Evolutionary conservation across 2,329 filamentous ascomycete genomes (phyloP).

Genomic region (Dactylonectria macrodidyma): DNA sequence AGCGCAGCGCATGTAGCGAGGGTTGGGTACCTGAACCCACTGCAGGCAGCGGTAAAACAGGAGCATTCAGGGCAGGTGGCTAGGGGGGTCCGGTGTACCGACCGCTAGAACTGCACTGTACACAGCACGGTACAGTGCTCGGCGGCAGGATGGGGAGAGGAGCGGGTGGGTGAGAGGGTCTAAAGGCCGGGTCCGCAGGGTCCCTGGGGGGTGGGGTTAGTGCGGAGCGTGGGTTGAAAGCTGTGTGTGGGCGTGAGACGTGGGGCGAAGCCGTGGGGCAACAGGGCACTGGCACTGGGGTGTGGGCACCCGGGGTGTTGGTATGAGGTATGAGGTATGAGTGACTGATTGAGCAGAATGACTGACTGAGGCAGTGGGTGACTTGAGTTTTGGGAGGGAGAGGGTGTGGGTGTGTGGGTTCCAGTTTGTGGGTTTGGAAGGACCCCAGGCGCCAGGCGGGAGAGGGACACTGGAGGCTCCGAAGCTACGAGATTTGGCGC

Average conservation of each 20-base stretch:
- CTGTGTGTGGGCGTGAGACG: constrained; percentile 22
- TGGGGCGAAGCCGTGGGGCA: constrained; percentile 37
- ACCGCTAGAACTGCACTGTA: neutral
- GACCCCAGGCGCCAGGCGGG: constrained; percentile 37
- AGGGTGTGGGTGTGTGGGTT: constrained; percentile 32
- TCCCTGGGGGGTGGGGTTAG: constrained; percentile 25
- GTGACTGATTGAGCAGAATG: constrained; percentile 14
- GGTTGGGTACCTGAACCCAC: constrained; percentile 43
- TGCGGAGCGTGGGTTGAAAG: constrained; percentile 25
- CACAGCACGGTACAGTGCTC: constrained; percentile 28
- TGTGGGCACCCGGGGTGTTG: constrained; percentile 7
- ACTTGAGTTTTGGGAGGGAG: constrained; percentile 29
- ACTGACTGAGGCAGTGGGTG: constrained; percentile 15
- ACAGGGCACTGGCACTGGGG: constrained; percentile 34
- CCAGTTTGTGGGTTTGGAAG: neutral
- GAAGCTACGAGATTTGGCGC: constrained; percentile 33
- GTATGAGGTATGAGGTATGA: constrained; percentile 14
- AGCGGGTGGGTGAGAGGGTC: constrained; percentile 35
- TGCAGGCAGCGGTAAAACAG: constrained; percentile 47
- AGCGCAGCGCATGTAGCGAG: constrained; percentile 41
- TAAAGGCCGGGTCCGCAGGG: constrained; percentile 7
- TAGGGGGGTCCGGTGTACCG: constrained; percentile 38
- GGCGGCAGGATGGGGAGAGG: constrained; percentile 29
- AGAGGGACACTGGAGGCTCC: constrained; percentile 48
- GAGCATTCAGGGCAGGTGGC: constrained; percentile 39